Percentiles rank a stretch among this genome's conserved stretches.
These are phyloP conservation scores for Chytriomyces hyalinus DNA, from an alignment of 192 early-diverging fungal species.

Conservation along the genomic window DNA sequence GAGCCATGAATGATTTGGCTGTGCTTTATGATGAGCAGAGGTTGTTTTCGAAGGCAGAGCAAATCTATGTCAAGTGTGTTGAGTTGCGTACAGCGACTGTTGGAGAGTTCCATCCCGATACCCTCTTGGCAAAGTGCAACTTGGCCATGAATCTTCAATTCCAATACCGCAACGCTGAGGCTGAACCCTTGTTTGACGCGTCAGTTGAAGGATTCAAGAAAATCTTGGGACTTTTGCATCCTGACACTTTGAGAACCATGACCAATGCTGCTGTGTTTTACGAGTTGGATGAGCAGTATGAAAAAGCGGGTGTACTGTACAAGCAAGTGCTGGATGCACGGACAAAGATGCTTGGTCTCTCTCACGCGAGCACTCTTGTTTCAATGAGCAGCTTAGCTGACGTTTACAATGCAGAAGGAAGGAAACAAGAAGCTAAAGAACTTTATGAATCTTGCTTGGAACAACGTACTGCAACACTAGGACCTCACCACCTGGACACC, in stretches of 20 bases:
- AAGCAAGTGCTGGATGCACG: constrained; percentile 16
- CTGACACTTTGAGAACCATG: background rate
- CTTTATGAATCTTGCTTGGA: background rate
- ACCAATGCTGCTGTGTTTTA: background rate
- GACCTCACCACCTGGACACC: background rate
- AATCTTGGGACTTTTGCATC: background rate
- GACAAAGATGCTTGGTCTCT: constrained; percentile 17
- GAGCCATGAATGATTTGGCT: constrained; percentile 13
- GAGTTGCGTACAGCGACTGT: background rate
- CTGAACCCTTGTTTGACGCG: background rate
- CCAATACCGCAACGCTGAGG: background rate
- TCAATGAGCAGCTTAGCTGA: constrained; percentile 24
- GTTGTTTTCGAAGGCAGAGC: constrained; percentile 22
- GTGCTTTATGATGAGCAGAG: constrained; percentile 4
- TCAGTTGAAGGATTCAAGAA: background rate
- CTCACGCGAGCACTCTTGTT: constrained; percentile 33
- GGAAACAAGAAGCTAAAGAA: constrained; percentile 14
- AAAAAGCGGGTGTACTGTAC: constrained; percentile 23
- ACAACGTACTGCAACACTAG: background rate
- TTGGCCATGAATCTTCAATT: background rate
- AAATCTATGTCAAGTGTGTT: constrained; percentile 23
- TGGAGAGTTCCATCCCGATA: constrained; percentile 31
- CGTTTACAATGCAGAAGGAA: constrained; percentile 3
- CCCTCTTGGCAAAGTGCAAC: background rate
- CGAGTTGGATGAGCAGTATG: background rate